Evolutionary conservation across 1,284 basidiomycete species (phyloP).

Genomic region (Irpex sp.): DNA sequence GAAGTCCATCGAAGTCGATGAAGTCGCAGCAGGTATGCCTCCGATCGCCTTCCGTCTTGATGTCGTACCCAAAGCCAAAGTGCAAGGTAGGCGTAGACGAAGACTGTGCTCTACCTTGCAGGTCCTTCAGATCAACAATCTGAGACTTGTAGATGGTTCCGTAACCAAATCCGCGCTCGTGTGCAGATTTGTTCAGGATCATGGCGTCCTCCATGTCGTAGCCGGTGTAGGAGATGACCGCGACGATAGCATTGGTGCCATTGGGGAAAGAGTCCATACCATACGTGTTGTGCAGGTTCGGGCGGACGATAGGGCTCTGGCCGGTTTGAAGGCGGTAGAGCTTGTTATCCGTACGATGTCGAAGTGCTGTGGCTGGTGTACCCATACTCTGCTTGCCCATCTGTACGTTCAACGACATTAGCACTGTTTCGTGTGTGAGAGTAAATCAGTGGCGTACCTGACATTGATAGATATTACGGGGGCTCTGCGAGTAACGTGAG

Average conservation of each 20-base stretch:
- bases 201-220: constrained; percentile 99
- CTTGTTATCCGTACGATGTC: constrained; percentile 97
- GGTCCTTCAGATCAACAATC: constrained; percentile 86
- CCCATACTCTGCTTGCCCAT: constrained; percentile 99
- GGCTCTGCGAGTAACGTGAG: constrained; percentile 47
- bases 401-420: constrained; percentile 35
- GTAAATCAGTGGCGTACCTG: constrained; percentile 49
- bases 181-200: constrained; percentile 99
- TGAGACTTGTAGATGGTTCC: constrained; percentile 97
- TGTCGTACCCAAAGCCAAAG: constrained; percentile 85
- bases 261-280: constrained; percentile 99
- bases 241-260: constrained; percentile 97
- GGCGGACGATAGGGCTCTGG: constrained; percentile 94
- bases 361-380: constrained; percentile 89
- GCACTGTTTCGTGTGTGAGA: background rate
- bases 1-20: constrained; percentile 85
- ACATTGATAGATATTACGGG: constrained; percentile 86
- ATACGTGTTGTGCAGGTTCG: constrained; percentile 90
- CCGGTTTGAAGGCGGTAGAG: constrained; percentile 95
- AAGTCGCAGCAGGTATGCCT: constrained; percentile 55
- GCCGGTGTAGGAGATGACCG: constrained; percentile 99
- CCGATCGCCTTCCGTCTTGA: constrained; percentile 57
- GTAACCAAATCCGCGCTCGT: constrained; percentile 97
- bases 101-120: constrained; percentile 61
- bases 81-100: constrained; percentile 60